Evolutionary conservation across 148 eudicot species (phyloP).

Genomic region (Agrostemma githago): DNA sequence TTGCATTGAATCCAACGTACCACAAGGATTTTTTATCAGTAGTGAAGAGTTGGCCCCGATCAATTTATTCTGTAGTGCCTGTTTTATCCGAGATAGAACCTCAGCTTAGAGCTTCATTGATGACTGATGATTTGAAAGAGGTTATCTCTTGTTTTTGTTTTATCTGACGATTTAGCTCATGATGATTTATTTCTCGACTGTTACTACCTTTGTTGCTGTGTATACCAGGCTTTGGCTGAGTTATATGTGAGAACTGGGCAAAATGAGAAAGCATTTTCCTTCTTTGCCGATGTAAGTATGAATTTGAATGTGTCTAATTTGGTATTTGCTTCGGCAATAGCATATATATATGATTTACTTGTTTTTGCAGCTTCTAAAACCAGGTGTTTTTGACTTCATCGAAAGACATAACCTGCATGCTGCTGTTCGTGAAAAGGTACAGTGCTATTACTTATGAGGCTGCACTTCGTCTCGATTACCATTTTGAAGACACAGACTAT

Average conservation of each 20-base stretch:
- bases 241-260: slow-evolving; percentile 81
- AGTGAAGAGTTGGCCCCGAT: slow-evolving; percentile 84
- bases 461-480: background rate
- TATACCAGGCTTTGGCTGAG: slow-evolving; percentile 82
- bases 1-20: slow-evolving; percentile 69
- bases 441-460: slow-evolving; percentile 1
- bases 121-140: slow-evolving; percentile 84
- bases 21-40: slow-evolving; percentile 87
- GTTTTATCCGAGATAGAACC: slow-evolving; percentile 87
- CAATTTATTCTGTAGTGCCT: slow-evolving; percentile 66
- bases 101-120: slow-evolving; percentile 70
- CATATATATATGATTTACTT: background rate
- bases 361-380: slow-evolving; percentile 72
- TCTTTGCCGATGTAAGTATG: slow-evolving; percentile 87
- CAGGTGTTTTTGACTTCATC: slow-evolving; percentile 86
- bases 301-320: slow-evolving; percentile 12
- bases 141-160: slow-evolving; percentile 28
- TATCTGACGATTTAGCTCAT: slow-evolving; percentile 12
- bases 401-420: slow-evolving; percentile 87
- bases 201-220: slow-evolving; percentile 5
- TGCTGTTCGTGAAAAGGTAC: slow-evolving; percentile 82
- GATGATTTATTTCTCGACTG: slow-evolving; percentile 11
- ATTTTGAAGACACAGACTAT: background rate
- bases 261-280: slow-evolving; percentile 79
- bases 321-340: background rate